phyloP scores from a whole-genome alignment of 2,329 filamentous ascomycete genomes.

The Apiospora malaysiana region DNA sequence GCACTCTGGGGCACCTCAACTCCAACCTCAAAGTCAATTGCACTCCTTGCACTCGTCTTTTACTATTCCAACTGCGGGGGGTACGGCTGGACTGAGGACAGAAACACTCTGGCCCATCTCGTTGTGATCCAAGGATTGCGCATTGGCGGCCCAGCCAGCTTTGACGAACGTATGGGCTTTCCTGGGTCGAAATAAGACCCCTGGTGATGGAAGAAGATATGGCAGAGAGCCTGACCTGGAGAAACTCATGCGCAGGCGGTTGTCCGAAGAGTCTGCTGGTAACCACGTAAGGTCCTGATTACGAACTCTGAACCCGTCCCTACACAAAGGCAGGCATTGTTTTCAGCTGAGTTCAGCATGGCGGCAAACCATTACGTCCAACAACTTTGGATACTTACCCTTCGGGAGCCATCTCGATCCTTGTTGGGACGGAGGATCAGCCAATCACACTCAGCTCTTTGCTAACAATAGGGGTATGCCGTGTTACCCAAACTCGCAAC shows the following conservation, averaged over 20 bases:
- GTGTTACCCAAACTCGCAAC: neutral
- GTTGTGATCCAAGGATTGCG: neutral
- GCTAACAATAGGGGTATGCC: neutral
- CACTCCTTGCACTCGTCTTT: neutral
- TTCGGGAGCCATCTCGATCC: constrained; percentile 6
- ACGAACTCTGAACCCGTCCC: constrained; percentile 8
- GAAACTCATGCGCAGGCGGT: neutral
- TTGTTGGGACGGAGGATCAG: neutral
- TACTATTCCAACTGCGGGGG: neutral
- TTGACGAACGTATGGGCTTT: neutral
- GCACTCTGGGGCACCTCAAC: neutral
- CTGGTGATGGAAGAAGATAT: neutral
- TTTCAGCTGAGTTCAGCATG: constrained; percentile 3
- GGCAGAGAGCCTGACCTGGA: neutral
- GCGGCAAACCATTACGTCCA: constrained; percentile 6
- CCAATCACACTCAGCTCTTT: neutral
- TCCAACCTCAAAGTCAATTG: constrained; percentile 3
- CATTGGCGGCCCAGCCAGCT: neutral
- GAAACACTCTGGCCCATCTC: neutral
- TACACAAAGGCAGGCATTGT: neutral
- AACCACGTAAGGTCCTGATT: constrained; percentile 4
- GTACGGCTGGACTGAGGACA: neutral
- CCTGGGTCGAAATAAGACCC: neutral
- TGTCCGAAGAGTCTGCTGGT: neutral
- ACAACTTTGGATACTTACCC: neutral